A percentile compares a stretch with the other conserved stretches of the same genome.
These are phyloP conservation scores for Apiospora koreana DNA, from an alignment of 2,329 filamentous ascomycete genomes.

Conservation along the genomic window DNA sequence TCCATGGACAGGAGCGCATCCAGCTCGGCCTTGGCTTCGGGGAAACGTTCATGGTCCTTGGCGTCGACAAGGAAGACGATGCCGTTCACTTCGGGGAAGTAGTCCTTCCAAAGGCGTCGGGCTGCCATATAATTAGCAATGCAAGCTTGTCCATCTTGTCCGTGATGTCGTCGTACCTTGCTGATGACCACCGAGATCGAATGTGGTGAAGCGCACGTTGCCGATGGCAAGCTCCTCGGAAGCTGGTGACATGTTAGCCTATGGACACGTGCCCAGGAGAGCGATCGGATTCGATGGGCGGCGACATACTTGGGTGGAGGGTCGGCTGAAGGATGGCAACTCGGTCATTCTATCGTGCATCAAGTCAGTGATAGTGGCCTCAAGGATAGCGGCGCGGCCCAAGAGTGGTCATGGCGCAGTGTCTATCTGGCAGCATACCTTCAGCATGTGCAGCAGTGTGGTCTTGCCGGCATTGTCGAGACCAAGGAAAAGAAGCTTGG, in stretches of 20 bases:
- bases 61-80: slow-evolving; percentile 98
- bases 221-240: slow-evolving; percentile 92
- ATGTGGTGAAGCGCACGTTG: slow-evolving; percentile 92
- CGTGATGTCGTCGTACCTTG: slow-evolving; percentile 62
- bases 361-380: slow-evolving; percentile 13
- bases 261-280: slow-evolving; percentile 24
- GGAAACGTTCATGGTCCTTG: slow-evolving; percentile 93
- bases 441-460: slow-evolving; percentile 91
- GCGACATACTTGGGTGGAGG: slow-evolving; percentile 78
- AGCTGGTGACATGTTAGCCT: slow-evolving; percentile 48
- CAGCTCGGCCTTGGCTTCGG: slow-evolving; percentile 94
- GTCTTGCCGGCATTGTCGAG: slow-evolving; percentile 96
- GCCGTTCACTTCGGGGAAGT: slow-evolving; percentile 93
- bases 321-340: slow-evolving; percentile 90
- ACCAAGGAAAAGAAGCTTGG: slow-evolving; percentile 90
- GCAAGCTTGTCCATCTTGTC: not conserved
- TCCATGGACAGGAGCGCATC: slow-evolving; percentile 96
- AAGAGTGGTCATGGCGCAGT: not conserved
- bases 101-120: slow-evolving; percentile 93
- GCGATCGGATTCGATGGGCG: slow-evolving; percentile 16
- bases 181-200: slow-evolving; percentile 90
- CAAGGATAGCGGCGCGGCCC: not conserved
- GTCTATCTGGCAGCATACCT: slow-evolving; percentile 57
- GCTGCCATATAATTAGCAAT: slow-evolving; percentile 49
- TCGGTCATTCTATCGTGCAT: slow-evolving; percentile 72